These are phyloP conservation scores for Populus pruinosa DNA, from an alignment of 345 rosid species.

Conservation along the genomic window DNA sequence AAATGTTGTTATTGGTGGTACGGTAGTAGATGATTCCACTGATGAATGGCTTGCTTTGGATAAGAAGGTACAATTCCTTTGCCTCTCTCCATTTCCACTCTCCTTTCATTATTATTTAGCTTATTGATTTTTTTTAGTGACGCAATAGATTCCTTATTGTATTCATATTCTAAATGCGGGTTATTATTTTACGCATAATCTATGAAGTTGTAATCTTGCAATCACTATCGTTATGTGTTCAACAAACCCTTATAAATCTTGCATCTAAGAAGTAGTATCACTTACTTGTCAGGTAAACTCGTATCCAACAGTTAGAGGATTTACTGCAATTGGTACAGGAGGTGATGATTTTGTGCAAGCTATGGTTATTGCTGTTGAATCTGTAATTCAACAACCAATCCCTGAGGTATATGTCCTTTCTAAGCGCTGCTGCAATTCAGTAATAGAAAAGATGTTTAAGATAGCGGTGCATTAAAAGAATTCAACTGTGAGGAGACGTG, in stretches of 20 bases:
- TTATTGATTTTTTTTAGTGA: neutral
- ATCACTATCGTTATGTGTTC: neutral
- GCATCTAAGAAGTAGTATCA: neutral
- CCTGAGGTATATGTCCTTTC: slow-evolving; percentile 56
- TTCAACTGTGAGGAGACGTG: neutral
- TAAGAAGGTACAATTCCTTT: slow-evolving; percentile 59
- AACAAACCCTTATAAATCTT: neutral
- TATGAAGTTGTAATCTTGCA: neutral
- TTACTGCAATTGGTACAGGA: slow-evolving; percentile 94
- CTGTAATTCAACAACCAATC: slow-evolving; percentile 77
- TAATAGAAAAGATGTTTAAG: neutral
- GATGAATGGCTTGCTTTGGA: slow-evolving; percentile 90
- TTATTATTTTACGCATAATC: neutral
- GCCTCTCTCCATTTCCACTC: neutral
- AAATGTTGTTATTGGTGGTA: slow-evolving; percentile 88
- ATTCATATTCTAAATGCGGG: neutral
- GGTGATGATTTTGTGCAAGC: slow-evolving; percentile 97
- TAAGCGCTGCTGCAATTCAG: slow-evolving; percentile 5
- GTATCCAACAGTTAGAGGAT: slow-evolving; percentile 92
- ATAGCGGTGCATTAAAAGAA: neutral
- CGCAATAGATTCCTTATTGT: neutral
- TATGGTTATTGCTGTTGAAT: slow-evolving; percentile 96
- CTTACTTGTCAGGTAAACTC: slow-evolving; percentile 66
- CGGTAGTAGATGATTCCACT: slow-evolving; percentile 82
- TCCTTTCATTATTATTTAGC: neutral